phyloP scores from a whole-genome alignment of 345 rosid genomes.

The Citrus cavaleriei region DNA sequence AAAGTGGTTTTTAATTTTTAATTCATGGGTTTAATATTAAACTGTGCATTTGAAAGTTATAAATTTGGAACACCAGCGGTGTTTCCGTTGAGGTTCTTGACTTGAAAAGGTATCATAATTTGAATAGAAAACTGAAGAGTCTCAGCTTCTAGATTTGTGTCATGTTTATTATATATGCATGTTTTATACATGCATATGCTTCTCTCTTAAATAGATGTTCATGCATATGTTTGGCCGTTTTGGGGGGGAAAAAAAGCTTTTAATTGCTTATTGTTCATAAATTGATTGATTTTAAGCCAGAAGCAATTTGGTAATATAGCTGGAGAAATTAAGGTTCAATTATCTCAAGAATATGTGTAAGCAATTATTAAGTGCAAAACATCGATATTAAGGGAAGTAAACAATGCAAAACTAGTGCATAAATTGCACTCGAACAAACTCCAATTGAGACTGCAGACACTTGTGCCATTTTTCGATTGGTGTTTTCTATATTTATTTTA shows the following conservation, averaged over 20 bases:
- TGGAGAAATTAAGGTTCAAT: no score
- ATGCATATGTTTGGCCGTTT: neutral
- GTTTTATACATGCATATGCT: neutral
- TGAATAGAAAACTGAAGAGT: conserved; percentile 17
- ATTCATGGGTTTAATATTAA: no score
- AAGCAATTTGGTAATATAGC: no score
- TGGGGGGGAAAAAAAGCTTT: neutral
- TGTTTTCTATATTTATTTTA: no score
- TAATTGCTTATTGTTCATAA: no score
- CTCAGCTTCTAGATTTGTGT: conserved; percentile 1
- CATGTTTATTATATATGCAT: neutral
- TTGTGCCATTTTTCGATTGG: no score
- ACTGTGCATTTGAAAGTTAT: neutral
- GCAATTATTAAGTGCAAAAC: no score
- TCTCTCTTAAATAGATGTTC: neutral
- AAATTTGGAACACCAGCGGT: conserved; percentile 8
- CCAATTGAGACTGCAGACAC: no score
- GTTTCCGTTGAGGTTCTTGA: conserved; percentile 33
- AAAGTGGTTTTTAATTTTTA: neutral
- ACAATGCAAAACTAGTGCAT: no score
- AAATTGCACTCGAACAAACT: no score
- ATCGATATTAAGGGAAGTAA: no score
- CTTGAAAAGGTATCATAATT: neutral
- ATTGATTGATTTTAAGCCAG: no score
- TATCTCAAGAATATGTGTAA: neutral